phyloP scores from a whole-genome alignment of 345 rosid genomes.

The Schrenkiella parvula region DNA sequence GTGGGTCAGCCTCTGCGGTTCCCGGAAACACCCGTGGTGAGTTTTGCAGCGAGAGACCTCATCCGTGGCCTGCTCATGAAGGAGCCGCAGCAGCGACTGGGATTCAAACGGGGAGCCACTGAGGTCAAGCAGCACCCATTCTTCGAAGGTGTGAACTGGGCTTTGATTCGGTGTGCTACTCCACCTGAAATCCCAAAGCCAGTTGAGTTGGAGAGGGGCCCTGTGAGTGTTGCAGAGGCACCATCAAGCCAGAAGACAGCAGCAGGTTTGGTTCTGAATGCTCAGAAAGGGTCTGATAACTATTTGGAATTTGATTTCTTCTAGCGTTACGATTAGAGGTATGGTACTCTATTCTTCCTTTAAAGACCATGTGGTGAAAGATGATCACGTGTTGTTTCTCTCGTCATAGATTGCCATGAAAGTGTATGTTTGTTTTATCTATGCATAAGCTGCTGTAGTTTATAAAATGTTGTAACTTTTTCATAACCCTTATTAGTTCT shows the following conservation, averaged over 20 bases:
- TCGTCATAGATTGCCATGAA: conserved; percentile 42
- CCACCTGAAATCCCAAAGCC: conserved; percentile 91
- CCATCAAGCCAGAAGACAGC: conserved; percentile 50
- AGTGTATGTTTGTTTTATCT: conserved; percentile 35
- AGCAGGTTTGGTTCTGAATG: conserved; percentile 28
- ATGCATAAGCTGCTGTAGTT: conserved; percentile 16
- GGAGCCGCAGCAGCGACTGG: conserved; percentile 84
- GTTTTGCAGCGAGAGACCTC: conserved; percentile 82
- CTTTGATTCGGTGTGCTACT: conserved; percentile 75
- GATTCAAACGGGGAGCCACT: conserved; percentile 83
- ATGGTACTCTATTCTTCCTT: conserved; percentile 31
- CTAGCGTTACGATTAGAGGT: conserved; percentile 48
- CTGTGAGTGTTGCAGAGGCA: conserved; percentile 39
- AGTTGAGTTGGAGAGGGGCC: conserved; percentile 52
- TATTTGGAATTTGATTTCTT: conserved; percentile 93
- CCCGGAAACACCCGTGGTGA: conserved; percentile 73
- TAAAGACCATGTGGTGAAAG: conserved; percentile 17
- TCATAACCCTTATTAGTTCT: conserved; percentile 17
- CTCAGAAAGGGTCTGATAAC: conserved; percentile 68
- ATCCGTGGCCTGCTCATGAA: conserved; percentile 75
- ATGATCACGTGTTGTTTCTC: conserved; percentile 28
- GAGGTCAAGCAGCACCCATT: conserved; percentile 92
- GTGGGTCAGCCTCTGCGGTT: conserved; percentile 92
- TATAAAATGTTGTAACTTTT: conserved; percentile 8
- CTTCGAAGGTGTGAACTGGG: conserved; percentile 96